A percentile compares a stretch with the other conserved stretches of the same genome.
Evolutionary conservation across 768 basidiomycete genomes (phyloP).

Genomic region (Lenzites betulinus): DNA sequence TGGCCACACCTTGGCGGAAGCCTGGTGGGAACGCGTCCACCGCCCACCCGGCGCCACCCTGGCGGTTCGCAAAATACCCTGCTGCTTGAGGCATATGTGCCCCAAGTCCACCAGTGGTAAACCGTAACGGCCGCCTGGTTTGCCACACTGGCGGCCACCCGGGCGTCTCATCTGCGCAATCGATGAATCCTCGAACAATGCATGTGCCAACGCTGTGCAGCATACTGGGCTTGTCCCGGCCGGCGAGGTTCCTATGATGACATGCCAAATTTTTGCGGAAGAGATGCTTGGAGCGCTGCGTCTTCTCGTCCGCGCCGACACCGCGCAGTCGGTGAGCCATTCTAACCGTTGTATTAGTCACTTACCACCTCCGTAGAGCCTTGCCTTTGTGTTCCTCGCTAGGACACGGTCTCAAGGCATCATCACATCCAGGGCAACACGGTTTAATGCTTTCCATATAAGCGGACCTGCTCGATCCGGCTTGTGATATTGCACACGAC

Average conservation of each 20-base stretch:
- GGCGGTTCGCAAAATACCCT: conserved; percentile 1
- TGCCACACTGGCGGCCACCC: not conserved
- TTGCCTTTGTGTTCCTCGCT: not conserved
- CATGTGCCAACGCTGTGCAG: not conserved
- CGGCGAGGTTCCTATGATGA: conserved; percentile 6
- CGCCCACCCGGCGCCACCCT: not conserved
- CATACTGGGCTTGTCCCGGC: conserved; percentile 2
- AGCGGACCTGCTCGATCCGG: conserved; percentile 25
- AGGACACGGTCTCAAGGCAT: conserved; percentile 1
- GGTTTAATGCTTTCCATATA: conserved; percentile 30
- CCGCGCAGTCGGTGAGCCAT: conserved; percentile 1
- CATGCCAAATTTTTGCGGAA: not conserved
- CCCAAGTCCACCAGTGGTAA: not conserved
- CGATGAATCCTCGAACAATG: conserved; percentile 12
- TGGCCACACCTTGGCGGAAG: not conserved
- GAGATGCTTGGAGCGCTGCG: not conserved
- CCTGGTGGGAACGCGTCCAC: conserved; percentile 10
- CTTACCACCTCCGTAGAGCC: not conserved
- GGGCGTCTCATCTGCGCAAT: conserved; percentile 10
- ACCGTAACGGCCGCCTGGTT: not conserved
- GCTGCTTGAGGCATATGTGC: conserved; percentile 18
- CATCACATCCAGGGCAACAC: conserved; percentile 22
- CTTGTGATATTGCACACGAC: conserved; percentile 30
- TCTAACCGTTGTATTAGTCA: conserved; percentile 1
- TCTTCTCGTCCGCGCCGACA: not conserved